Percentiles rank a stretch among this genome's conserved stretches.
These are phyloP conservation scores for Saccharomyces hybrid DNA, from an alignment of 1,139 yeast species.

Conservation along the genomic window DNA sequence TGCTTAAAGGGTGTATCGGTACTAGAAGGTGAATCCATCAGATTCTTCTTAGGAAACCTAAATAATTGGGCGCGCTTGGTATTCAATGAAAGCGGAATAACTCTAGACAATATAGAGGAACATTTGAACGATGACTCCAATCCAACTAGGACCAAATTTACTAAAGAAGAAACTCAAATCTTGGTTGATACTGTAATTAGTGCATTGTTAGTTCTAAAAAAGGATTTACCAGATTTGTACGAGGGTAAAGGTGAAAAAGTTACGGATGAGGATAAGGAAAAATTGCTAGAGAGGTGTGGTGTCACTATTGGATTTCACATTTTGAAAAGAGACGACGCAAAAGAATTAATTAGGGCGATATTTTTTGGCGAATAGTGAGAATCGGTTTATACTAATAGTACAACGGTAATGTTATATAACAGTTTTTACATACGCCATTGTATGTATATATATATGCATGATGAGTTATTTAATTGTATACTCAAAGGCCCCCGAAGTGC, in stretches of 20 bases:
- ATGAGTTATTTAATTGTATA: neutral
- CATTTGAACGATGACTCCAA: conserved; percentile 10
- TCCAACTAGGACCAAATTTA: conserved; percentile 16
- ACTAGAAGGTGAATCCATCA: conserved; percentile 80
- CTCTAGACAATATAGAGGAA: conserved; percentile 15
- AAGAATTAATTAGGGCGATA: conserved; percentile 56
- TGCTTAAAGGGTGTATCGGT: conserved; percentile 78
- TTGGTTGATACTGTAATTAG: conserved; percentile 47
- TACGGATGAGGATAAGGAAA: conserved; percentile 38
- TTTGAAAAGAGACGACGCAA: conserved; percentile 45
- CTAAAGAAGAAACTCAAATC: conserved; percentile 38
- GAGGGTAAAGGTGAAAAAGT: conserved; percentile 36
- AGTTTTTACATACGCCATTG: neutral
- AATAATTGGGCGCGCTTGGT: conserved; percentile 69
- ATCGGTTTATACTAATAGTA: neutral
- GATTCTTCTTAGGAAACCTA: conserved; percentile 79
- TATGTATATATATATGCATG: neutral
- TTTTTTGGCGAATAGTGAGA: conserved; percentile 55
- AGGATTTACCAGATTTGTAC: conserved; percentile 31
- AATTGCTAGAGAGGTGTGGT: conserved; percentile 55
- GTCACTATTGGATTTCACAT: conserved; percentile 46
- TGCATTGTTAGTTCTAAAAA: conserved; percentile 36
- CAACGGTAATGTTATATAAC: neutral
- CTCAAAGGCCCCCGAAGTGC: neutral
- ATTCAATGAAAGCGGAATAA: conserved; percentile 29